phyloP scores from a whole-genome alignment of 345 rosid species.

The Pistacia vera region DNA sequence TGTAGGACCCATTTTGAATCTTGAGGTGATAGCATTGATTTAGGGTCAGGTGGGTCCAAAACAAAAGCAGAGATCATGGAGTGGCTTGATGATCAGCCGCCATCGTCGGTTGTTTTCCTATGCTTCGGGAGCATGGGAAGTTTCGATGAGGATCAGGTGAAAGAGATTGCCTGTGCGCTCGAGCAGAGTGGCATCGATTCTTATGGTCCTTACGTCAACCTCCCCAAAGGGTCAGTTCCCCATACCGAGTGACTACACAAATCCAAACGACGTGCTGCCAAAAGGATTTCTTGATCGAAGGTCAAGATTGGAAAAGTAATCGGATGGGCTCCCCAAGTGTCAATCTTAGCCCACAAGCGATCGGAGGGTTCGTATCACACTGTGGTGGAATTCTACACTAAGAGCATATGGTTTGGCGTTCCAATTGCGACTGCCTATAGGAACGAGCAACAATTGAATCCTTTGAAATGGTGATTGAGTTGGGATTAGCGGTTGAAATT shows the following conservation, averaged over 20 bases:
- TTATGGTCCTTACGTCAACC: constrained; percentile 55
- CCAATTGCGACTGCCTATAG: constrained; percentile 55
- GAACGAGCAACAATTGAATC: constrained; percentile 59
- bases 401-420: constrained; percentile 52
- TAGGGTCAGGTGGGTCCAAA: neutral
- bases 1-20: constrained; percentile 49
- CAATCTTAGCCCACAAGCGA: constrained; percentile 35
- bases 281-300: constrained; percentile 43
- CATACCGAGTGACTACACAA: too few species aligned
- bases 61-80: constrained; percentile 25
- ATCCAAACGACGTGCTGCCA: constrained; percentile 1
- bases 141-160: constrained; percentile 43
- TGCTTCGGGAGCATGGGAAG: constrained; percentile 73
- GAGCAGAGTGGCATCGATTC: constrained; percentile 45
- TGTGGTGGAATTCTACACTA: constrained; percentile 61
- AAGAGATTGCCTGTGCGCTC: constrained; percentile 47
- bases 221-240: constrained; percentile 21
- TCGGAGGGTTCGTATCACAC: constrained; percentile 66
- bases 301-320: constrained; percentile 31
- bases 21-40: constrained; percentile 21
- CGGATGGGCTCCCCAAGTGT: constrained; percentile 60
- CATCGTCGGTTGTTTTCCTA: constrained; percentile 52
- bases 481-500: constrained; percentile 49
- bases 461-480: constrained; percentile 40
- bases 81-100: constrained; percentile 65